phyloP scores from a whole-genome alignment of 2,329 filamentous ascomycete genomes.

The Acephala macrosclerotiorum region DNA sequence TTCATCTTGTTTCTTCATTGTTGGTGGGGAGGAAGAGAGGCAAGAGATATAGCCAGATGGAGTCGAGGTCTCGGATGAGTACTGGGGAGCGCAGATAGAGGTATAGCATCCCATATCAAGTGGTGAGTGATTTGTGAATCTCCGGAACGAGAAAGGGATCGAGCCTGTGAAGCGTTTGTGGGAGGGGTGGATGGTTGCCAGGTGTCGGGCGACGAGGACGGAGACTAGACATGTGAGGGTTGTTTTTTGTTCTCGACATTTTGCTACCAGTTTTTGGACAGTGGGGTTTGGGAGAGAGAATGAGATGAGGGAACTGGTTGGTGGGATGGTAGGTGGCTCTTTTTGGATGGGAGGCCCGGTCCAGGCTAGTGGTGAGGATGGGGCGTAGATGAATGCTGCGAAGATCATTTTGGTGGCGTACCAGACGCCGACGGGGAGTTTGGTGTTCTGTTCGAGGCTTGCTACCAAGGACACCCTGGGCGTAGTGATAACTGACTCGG shows the following conservation, averaged over 20 bases:
- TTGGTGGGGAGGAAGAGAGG: slow-evolving; percentile 23
- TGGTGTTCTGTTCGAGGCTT: slow-evolving; percentile 32
- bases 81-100: slow-evolving; percentile 19
- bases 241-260: slow-evolving; percentile 32
- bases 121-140: slow-evolving; percentile 20
- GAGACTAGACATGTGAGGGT: slow-evolving; percentile 31
- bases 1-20: slow-evolving; percentile 17
- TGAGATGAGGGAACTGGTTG: slow-evolving; percentile 14
- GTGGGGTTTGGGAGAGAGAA: slow-evolving; percentile 20
- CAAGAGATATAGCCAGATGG: slow-evolving; percentile 32
- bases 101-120: slow-evolving; percentile 30
- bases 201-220: slow-evolving; percentile 28
- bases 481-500: slow-evolving; percentile 32
- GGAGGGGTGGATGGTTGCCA: slow-evolving; percentile 29
- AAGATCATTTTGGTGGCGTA: slow-evolving; percentile 53
- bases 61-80: slow-evolving; percentile 23
- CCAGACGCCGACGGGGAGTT: slow-evolving; percentile 46
- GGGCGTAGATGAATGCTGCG: slow-evolving; percentile 44
- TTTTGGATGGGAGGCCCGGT: slow-evolving; percentile 24
- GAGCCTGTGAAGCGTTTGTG: slow-evolving; percentile 23
- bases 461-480: slow-evolving; percentile 36
- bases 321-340: slow-evolving; percentile 9
- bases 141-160: slow-evolving; percentile 28
- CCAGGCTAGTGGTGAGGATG: slow-evolving; percentile 23
- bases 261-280: slow-evolving; percentile 23